These are phyloP conservation scores for Laguncularia racemosa DNA, from an alignment of 345 rosid species.

Conservation along the genomic window DNA sequence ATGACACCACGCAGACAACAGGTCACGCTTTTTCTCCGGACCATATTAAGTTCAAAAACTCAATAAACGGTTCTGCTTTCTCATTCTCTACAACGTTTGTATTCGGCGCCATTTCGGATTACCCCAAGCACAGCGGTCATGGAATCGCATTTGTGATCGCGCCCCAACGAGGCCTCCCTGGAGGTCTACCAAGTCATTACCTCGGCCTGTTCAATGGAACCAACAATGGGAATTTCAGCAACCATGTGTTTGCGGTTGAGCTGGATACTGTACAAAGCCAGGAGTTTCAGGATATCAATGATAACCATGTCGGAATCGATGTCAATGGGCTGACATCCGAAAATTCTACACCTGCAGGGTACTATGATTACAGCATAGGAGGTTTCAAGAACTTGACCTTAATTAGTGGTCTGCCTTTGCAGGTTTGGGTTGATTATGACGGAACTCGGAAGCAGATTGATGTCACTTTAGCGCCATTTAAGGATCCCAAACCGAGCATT, in stretches of 20 bases:
- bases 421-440: conserved; percentile 54
- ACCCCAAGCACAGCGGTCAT: conserved; percentile 25
- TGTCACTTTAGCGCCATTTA: conserved; percentile 44
- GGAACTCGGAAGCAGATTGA: conserved; percentile 18
- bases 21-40: conserved; percentile 47
- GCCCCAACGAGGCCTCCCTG: conserved; percentile 37
- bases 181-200: conserved; percentile 28
- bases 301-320: conserved; percentile 60
- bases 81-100: conserved; percentile 53
- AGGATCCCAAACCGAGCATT: conserved; percentile 23
- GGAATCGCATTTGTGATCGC: conserved; percentile 57
- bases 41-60: conserved; percentile 30
- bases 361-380: conserved; percentile 15
- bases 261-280: conserved; percentile 32
- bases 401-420: conserved; percentile 20
- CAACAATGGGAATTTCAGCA: conserved; percentile 32
- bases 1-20: conserved; percentile 17
- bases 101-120: conserved; percentile 42
- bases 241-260: conserved; percentile 53
- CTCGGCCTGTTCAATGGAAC: conserved; percentile 41
- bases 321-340: conserved; percentile 36
- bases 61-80: conserved; percentile 13
- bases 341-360: conserved; percentile 28
- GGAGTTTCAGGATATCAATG: conserved; percentile 35
- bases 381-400: conserved; percentile 14